Conservation (phyloP, 1,139 yeast genomes). For the Hyphopichia fennica region DNA sequence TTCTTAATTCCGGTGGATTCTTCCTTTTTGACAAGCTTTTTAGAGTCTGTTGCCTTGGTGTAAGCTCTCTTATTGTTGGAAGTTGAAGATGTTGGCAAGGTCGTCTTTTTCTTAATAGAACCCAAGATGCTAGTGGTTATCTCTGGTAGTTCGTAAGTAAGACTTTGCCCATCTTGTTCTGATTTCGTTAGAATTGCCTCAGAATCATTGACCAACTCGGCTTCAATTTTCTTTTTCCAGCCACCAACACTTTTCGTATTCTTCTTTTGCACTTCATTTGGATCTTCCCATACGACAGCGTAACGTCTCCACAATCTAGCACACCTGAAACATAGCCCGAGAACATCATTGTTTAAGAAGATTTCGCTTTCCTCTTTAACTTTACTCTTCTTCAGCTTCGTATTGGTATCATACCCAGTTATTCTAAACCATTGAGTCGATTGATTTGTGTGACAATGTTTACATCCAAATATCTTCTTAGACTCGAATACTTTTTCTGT, state of each 20-base stretch:
- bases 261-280: constrained; percentile 62
- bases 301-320: constrained; percentile 90
- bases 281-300: constrained; percentile 87
- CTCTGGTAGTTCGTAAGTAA: constrained; percentile 12
- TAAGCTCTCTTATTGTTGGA: background rate
- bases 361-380: constrained; percentile 22
- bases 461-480: constrained; percentile 52
- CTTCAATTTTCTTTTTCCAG: constrained; percentile 64
- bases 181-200: constrained; percentile 54
- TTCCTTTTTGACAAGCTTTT: background rate
- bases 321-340: constrained; percentile 80
- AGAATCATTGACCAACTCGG: constrained; percentile 70
- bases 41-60: background rate
- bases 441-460: constrained; percentile 56
- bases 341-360: constrained; percentile 23
- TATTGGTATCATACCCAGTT: constrained; percentile 55
- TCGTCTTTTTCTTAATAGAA: constrained; percentile 5
- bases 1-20: background rate
- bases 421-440: constrained; percentile 71
- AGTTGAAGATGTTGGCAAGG: constrained; percentile 9
- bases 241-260: constrained; percentile 38
- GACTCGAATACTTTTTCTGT: constrained; percentile 39
- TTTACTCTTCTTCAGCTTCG: constrained; percentile 13
- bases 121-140: background rate
- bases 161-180: constrained; percentile 14